Conservation (phyloP, 2,329 filamentous ascomycete species). For the Davidsoniella virescens region DNA sequence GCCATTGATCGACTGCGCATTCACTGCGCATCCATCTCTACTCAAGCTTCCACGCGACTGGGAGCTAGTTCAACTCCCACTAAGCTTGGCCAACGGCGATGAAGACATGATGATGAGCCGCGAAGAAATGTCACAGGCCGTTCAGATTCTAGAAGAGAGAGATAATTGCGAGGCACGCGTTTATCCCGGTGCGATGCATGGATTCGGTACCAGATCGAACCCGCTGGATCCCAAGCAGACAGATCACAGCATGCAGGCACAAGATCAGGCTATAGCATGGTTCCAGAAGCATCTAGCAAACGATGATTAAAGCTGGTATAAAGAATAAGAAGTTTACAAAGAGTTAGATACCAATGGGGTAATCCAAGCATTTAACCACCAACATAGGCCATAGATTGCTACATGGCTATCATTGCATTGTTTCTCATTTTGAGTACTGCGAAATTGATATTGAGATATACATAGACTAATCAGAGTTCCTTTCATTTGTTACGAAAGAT, state of each 20-base stretch:
- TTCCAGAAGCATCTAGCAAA: slow-evolving; percentile 16
- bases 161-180: slow-evolving; percentile 20
- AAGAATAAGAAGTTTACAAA: not conserved
- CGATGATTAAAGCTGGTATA: not conserved
- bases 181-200: slow-evolving; percentile 24
- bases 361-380: too few species aligned
- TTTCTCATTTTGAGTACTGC: too few species aligned
- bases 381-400: too few species aligned
- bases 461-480: too few species aligned
- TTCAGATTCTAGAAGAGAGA: slow-evolving; percentile 19
- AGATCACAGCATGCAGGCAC: slow-evolving; percentile 20
- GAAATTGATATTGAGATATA: too few species aligned
- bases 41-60: slow-evolving; percentile 30
- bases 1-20: slow-evolving; percentile 31
- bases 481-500: too few species aligned
- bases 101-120: slow-evolving; percentile 25
- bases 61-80: slow-evolving; percentile 25
- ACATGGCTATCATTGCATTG: too few species aligned
- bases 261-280: slow-evolving; percentile 24
- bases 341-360: not conserved
- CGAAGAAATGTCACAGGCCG: slow-evolving; percentile 16
- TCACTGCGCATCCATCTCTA: slow-evolving; percentile 34
- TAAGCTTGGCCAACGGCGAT: slow-evolving; percentile 29
- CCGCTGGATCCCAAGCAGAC: slow-evolving; percentile 20
- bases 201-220: slow-evolving; percentile 24